Conservation (phyloP, 1,139 yeast species). For the Suhomyces taliae region DNA sequence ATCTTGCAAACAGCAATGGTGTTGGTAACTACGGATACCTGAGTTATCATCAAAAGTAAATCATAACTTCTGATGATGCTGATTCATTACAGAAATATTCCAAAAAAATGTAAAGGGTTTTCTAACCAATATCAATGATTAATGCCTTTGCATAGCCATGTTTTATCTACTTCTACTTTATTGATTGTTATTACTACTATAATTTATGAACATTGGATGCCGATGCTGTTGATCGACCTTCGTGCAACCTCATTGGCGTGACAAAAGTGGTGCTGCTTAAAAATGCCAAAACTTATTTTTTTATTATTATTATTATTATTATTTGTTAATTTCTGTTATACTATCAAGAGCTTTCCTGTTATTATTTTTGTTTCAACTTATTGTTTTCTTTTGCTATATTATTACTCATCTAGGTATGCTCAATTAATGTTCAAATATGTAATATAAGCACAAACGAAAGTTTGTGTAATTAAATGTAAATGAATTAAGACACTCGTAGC, state of each 20-base stretch:
- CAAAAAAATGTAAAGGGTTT: too few species aligned
- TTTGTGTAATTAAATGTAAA: too few species aligned
- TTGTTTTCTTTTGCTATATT: constrained; percentile 11
- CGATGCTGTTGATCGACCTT: background rate
- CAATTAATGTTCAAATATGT: background rate
- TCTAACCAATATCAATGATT: constrained; percentile 3
- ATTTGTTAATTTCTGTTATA: background rate
- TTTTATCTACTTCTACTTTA: constrained; percentile 12
- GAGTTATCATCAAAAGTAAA: constrained; percentile 29
- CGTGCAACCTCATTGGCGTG: background rate
- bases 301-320: background rate
- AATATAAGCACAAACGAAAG: background rate
- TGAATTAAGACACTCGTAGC: too few species aligned
- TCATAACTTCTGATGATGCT: background rate
- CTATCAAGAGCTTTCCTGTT: background rate
- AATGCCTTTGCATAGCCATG: constrained; percentile 7
- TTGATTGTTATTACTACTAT: constrained; percentile 11
- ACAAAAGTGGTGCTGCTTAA: background rate
- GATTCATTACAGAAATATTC: too few species aligned
- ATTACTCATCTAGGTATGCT: constrained; percentile 2
- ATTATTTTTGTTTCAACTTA: background rate
- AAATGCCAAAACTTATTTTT: background rate
- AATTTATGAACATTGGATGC: constrained; percentile 8
- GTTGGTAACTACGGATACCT: constrained; percentile 41
- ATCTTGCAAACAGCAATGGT: constrained; percentile 11